phyloP scores from a whole-genome alignment of 352 stramenopile species.

The Elongisporangium undulatum region DNA sequence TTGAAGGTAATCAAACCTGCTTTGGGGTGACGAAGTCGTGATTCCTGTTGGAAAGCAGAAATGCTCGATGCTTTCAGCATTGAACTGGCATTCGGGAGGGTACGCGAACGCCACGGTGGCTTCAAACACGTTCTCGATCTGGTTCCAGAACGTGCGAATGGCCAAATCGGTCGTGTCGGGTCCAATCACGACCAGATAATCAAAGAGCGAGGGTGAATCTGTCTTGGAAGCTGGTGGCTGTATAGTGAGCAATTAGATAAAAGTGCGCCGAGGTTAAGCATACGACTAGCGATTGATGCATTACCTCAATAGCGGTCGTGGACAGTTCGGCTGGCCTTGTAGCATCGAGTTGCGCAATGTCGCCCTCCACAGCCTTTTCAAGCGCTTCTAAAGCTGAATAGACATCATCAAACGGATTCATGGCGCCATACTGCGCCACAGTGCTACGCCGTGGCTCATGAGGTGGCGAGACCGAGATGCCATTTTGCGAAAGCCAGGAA shows the following conservation, averaged over 20 bases:
- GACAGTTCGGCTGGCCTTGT: neutral
- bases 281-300: neutral
- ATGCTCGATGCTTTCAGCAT: constrained; percentile 64
- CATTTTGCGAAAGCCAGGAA: constrained; percentile 33
- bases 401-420: constrained; percentile 39
- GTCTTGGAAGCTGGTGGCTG: neutral
- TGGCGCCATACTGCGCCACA: neutral
- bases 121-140: constrained; percentile 41
- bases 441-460: constrained; percentile 1
- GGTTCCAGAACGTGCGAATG: constrained; percentile 36
- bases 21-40: constrained; percentile 1
- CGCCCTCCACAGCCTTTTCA: constrained; percentile 26
- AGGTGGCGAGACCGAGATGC: constrained; percentile 24
- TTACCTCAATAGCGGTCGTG: constrained; percentile 11
- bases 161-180: constrained; percentile 38
- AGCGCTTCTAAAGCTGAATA: constrained; percentile 38
- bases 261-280: neutral
- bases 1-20: neutral
- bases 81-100: constrained; percentile 62
- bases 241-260: neutral
- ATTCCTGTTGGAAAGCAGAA: constrained; percentile 66
- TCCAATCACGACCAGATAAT: constrained; percentile 48
- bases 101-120: constrained; percentile 56
- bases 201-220: constrained; percentile 18
- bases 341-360: constrained; percentile 21